Evolutionary conservation across 768 basidiomycete genomes (phyloP).

Genomic region (Tulasnella sp.): DNA sequence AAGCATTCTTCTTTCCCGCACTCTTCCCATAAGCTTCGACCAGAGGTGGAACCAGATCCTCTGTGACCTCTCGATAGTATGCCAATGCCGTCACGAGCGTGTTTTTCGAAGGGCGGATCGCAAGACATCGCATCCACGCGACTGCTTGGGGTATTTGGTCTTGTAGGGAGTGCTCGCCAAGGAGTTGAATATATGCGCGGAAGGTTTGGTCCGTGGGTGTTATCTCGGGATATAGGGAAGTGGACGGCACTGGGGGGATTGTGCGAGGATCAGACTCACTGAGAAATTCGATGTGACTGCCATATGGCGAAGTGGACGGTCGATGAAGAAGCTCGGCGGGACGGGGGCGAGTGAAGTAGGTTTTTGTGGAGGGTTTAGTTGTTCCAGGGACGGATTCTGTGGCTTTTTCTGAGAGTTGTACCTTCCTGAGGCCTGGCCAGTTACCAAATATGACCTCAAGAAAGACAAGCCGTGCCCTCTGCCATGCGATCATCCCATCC

Average conservation of each 20-base stretch:
- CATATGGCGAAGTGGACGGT: conserved; percentile 3
- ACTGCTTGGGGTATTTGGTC: conserved; percentile 54
- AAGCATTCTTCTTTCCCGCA: conserved; percentile 30
- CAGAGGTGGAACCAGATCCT: conserved; percentile 43
- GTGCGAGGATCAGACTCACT: not conserved
- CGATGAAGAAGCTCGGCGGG: not conserved
- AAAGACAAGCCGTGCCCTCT: conserved; percentile 43
- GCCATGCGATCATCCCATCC: conserved; percentile 36
- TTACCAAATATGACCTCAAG: conserved; percentile 46
- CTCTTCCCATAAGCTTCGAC: conserved; percentile 28
- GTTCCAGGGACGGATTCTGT: conserved; percentile 23
- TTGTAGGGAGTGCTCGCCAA: conserved; percentile 40
- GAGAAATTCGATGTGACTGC: not conserved
- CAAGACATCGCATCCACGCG: conserved; percentile 61
- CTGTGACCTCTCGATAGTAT: conserved; percentile 60
- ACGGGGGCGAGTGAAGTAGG: not conserved
- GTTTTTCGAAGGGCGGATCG: conserved; percentile 38
- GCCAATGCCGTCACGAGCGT: conserved; percentile 53
- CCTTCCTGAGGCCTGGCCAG: conserved; percentile 32
- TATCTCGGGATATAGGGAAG: conserved; percentile 30
- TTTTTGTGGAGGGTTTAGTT: not conserved
- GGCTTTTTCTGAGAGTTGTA: conserved; percentile 31
- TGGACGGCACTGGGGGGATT: conserved; percentile 12
- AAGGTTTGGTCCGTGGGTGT: conserved; percentile 43
- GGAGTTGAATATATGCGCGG: conserved; percentile 46